Evolutionary conservation across 768 basidiomycete species (phyloP).

Genomic region (Lyophyllum semitale): DNA sequence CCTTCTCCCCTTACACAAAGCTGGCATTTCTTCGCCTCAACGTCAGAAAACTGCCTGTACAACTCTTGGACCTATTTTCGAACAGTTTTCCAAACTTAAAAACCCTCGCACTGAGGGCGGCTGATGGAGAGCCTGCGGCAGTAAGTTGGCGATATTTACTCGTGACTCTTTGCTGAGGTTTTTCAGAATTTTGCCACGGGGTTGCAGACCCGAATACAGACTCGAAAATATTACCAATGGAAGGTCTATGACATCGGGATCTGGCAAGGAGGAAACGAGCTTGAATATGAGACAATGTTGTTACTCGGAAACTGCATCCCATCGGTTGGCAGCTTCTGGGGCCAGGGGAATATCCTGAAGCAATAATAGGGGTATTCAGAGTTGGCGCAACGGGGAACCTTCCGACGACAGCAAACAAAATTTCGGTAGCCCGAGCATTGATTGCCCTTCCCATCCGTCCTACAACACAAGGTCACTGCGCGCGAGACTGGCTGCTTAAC

Average conservation of each 20-base stretch:
- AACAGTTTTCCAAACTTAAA: slow-evolving; percentile 29
- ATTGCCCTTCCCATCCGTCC: too few species aligned
- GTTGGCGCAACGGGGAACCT: too few species aligned
- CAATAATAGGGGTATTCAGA: too few species aligned
- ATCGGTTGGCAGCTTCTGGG: slow-evolving; percentile 35
- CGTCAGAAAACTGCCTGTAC: slow-evolving; percentile 29
- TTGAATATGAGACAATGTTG: slow-evolving; percentile 32
- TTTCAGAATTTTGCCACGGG: slow-evolving; percentile 25
- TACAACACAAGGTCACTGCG: too few species aligned
- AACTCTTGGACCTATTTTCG: slow-evolving; percentile 36
- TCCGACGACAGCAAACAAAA: too few species aligned
- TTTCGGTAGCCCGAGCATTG: too few species aligned
- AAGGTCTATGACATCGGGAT: slow-evolving; percentile 37
- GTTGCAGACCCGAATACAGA: slow-evolving; percentile 27
- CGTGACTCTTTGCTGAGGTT: slow-evolving; percentile 1
- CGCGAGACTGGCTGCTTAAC: too few species aligned
- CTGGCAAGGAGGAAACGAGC: slow-evolving; percentile 33
- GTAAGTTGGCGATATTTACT: slow-evolving; percentile 4
- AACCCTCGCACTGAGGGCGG: slow-evolving; percentile 31
- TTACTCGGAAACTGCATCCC: slow-evolving; percentile 34
- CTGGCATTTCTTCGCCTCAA: slow-evolving; percentile 35
- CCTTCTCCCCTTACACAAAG: slow-evolving; percentile 23
- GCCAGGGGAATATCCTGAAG: slow-evolving; percentile 23
- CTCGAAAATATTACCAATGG: slow-evolving; percentile 33
- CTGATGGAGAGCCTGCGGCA: slow-evolving; percentile 22